Evolutionary conservation across 73 alveolate species (phyloP).

Genomic region (Tetrahymena borealis): DNA sequence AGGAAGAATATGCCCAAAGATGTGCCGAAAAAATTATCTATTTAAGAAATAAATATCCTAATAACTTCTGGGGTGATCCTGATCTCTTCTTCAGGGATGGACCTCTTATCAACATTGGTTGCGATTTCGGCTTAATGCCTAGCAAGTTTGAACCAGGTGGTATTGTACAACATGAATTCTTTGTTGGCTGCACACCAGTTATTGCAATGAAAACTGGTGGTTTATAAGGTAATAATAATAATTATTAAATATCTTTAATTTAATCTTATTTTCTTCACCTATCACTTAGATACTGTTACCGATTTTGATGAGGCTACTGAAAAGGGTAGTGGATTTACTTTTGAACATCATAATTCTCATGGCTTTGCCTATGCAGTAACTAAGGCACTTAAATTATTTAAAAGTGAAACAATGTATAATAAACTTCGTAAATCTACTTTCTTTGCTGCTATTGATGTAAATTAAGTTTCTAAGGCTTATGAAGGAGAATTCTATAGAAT

Average conservation of each 20-base stretch:
- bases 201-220: constrained; percentile 98
- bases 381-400: constrained; percentile 76
- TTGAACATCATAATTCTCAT: constrained; percentile 68
- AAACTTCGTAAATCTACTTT: constrained; percentile 86
- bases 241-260: constrained; percentile 8
- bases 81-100: constrained; percentile 95
- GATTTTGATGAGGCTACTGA: constrained; percentile 12
- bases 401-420: constrained; percentile 62
- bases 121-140: constrained; percentile 98
- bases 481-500: constrained; percentile 86
- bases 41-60: constrained; percentile 80
- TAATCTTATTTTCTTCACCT: background rate
- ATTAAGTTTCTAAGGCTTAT: constrained; percentile 90
- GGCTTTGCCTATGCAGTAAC: constrained; percentile 84
- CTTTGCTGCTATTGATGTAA: constrained; percentile 87
- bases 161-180: constrained; percentile 98
- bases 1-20: constrained; percentile 85
- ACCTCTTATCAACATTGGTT: constrained; percentile 87
- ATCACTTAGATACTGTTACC: constrained; percentile 64
- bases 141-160: constrained; percentile 99
- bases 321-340: constrained; percentile 90
- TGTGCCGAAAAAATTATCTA: constrained; percentile 77
- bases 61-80: constrained; percentile 97
- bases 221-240: constrained; percentile 84
- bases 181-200: constrained; percentile 97